Evolutionary conservation across 371 early-diverging fungal species (phyloP).

Genomic region (Paraphysoderma sedebokerense): DNA sequence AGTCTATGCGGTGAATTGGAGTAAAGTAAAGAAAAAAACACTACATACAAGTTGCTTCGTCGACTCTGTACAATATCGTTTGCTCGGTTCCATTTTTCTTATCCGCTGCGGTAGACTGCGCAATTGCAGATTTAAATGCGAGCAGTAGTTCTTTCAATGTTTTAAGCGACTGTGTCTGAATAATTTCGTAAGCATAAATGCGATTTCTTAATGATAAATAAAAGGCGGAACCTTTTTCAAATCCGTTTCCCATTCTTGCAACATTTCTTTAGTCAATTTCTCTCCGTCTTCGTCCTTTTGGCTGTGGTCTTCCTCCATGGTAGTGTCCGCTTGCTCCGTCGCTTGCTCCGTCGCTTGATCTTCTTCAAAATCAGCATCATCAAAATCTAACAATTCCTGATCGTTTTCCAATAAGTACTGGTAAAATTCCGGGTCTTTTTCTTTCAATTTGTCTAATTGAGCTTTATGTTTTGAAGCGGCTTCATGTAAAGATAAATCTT

Average conservation of each 20-base stretch:
- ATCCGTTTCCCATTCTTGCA: constrained; percentile 48
- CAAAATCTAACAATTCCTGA: constrained; percentile 54
- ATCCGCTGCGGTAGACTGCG: no score
- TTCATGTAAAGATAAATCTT: background rate
- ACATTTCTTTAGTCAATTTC: constrained; percentile 45
- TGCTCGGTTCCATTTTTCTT: no score
- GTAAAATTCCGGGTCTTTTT: constrained; percentile 78
- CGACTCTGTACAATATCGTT: no score
- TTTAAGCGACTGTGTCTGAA: no score
- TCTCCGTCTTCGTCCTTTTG: constrained; percentile 13
- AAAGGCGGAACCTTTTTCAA: constrained; percentile 23
- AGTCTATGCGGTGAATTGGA: no score
- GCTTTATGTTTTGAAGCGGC: constrained; percentile 43
- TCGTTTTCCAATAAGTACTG: constrained; percentile 76
- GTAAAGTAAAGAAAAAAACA: no score
- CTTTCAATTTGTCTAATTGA: constrained; percentile 55
- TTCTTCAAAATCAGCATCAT: constrained; percentile 25
- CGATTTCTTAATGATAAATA: no score
- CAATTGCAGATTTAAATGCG: no score
- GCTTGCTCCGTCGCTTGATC: constrained; percentile 11
- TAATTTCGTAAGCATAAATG: no score
- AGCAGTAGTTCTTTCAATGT: no score
- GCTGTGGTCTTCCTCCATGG: constrained; percentile 8
- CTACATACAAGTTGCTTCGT: no score
- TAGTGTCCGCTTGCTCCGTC: constrained; percentile 11